A percentile compares a stretch with the other conserved stretches of the same genome.
Conservation (phyloP, 176 grass and related monocot genomes). For the Panicum miliaceum region DNA sequence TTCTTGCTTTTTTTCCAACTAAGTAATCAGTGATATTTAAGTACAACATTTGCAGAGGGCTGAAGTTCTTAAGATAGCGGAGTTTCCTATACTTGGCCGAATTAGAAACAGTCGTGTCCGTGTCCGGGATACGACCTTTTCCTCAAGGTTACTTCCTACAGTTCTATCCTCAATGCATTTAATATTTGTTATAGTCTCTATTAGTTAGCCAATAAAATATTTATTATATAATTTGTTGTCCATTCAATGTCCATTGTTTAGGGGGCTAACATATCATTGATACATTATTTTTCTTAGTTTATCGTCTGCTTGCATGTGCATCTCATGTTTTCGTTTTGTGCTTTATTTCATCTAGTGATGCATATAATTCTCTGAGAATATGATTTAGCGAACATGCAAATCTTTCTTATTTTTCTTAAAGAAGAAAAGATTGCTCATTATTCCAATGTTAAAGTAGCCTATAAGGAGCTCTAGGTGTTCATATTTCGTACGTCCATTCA, state of each 20-base stretch:
- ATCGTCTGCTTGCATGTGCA: slow-evolving; percentile 9
- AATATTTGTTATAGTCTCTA: slow-evolving; percentile 20
- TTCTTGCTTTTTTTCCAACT: slow-evolving; percentile 15
- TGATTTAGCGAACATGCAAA: neutral
- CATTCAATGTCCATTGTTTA: neutral
- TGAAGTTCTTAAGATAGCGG: slow-evolving; percentile 91
- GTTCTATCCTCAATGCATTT: slow-evolving; percentile 29
- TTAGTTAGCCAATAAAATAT: neutral
- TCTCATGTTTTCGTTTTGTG: neutral
- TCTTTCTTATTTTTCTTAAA: slow-evolving; percentile 4
- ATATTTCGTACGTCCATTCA: slow-evolving; percentile 21
- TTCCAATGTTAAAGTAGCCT: neutral
- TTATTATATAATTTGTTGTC: neutral
- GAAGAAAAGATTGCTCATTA: neutral
- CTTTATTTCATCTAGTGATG: slow-evolving; percentile 29
- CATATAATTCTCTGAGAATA: neutral
- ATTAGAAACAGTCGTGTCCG: slow-evolving; percentile 93
- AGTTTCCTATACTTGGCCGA: slow-evolving; percentile 91
- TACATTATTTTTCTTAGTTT: slow-evolving; percentile 14
- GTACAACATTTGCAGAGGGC: slow-evolving; percentile 72
- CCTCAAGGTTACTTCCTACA: slow-evolving; percentile 68
- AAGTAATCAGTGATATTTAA: slow-evolving; percentile 12
- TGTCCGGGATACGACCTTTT: slow-evolving; percentile 88
- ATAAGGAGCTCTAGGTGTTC: neutral
- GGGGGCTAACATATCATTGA: neutral